Base-by-base conservation (phyloP, 495 filamentous ascomycete genomes). In the Penicillium paxilli region DNA sequence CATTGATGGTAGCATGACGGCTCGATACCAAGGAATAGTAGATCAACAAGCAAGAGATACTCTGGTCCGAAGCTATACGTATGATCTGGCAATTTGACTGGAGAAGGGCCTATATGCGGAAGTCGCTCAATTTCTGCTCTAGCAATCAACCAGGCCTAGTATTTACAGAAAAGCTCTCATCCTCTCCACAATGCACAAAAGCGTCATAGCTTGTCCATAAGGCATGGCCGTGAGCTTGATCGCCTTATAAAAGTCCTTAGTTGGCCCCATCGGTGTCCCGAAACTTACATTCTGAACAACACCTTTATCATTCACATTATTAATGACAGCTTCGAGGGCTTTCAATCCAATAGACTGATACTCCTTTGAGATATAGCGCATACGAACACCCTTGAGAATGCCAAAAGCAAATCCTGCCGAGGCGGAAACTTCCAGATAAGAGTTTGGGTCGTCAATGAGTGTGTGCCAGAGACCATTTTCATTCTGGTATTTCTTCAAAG, bases 211-310 rank as follows among this genome's bases (percentile, higher is more conserved):
- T 53, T 86, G 83, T 5, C 83, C 83, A 60, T 85, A 86, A 12
- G 83, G 83, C 83, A 87, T 87, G 51, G 76, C 80, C 4, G 84
- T 87, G 2, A 75, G 57, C n/a, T 73, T 72, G 48, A 87, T 85
- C 21, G 79, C 73, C 58, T 80, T 80, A 57, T 86, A 87, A 59
- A 83, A 79, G 54, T 85, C 73, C 55, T 84, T 68, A n/a, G 71
- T 75, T 49, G 69, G 59, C 1, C 83, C 83, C 77, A 87, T 83
- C 3, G 69, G 80, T 11, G 84, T 87, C 4, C 84, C 84, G 58
- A 86, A 87, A 38, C 81, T 85, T 9, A 76, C 76, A 45, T 84
- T 77, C 32, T 72, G 65, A 42, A 87, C 66, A 61, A 86, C 81
- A 0, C 84, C 83, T 5, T 77, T 69, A 8, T 62, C 60, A 44